phyloP scores from a whole-genome alignment of 2,329 filamentous ascomycete genomes.

The Apiospora hydei region DNA sequence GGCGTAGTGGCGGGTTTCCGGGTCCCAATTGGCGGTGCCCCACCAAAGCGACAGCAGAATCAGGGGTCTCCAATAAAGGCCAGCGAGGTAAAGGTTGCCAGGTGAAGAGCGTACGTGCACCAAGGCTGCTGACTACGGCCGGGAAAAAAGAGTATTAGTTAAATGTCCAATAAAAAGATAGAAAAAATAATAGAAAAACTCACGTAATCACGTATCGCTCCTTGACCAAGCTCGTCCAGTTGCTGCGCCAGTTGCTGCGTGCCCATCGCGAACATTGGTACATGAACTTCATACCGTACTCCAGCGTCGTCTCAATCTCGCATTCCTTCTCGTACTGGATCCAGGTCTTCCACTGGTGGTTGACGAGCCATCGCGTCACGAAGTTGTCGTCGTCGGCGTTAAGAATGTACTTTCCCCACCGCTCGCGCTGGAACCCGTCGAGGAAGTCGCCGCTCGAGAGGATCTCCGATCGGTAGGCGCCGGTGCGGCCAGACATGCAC shows the following conservation, averaged over 20 bases:
- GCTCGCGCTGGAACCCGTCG: constrained; percentile 88
- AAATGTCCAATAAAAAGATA: background rate
- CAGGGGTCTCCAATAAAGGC: constrained; percentile 80
- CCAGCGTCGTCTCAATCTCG: constrained; percentile 90
- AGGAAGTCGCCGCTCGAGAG: constrained; percentile 86
- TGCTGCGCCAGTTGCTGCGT: constrained; percentile 97
- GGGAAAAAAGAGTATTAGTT: constrained; percentile 26
- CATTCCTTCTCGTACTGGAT: constrained; percentile 93
- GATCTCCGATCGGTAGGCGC: constrained; percentile 89
- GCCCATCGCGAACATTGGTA: constrained; percentile 96
- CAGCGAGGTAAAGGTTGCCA: constrained; percentile 91
- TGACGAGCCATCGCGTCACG: constrained; percentile 94
- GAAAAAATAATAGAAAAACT: constrained; percentile 50
- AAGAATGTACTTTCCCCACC: constrained; percentile 86
- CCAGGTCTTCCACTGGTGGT: constrained; percentile 90
- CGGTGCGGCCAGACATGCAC: constrained; percentile 93
- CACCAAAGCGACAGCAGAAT: constrained; percentile 74
- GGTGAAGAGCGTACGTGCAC: constrained; percentile 91
- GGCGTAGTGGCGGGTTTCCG: constrained; percentile 62
- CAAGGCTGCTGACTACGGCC: constrained; percentile 79
- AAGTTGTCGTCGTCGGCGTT: constrained; percentile 99
- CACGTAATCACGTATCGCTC: constrained; percentile 89
- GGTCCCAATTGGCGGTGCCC: constrained; percentile 69
- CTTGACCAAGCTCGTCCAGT: constrained; percentile 85
- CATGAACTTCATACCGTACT: constrained; percentile 87